These are phyloP conservation scores for Poteriospumella lacustris DNA, from an alignment of 108 stramenopile genomes.

Conservation along the genomic window DNA sequence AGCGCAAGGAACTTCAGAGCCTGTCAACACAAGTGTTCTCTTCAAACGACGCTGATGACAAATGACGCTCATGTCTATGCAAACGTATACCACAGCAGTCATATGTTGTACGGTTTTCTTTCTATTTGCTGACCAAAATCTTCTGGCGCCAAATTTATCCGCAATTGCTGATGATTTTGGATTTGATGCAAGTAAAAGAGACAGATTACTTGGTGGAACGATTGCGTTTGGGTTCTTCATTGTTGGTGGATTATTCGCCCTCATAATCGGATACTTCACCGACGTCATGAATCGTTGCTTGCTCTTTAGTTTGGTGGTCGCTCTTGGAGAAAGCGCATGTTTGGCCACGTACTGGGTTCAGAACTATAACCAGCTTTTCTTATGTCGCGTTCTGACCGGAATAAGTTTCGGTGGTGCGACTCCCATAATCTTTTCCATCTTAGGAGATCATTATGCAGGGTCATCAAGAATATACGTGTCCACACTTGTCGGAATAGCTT, in stretches of 20 bases:
- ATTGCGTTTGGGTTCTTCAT: slow-evolving; percentile 74
- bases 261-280: slow-evolving; percentile 53
- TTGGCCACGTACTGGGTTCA: slow-evolving; percentile 59
- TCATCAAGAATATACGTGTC: slow-evolving; percentile 61
- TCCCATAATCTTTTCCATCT: slow-evolving; percentile 72
- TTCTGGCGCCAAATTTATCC: slow-evolving; percentile 72
- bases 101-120: slow-evolving; percentile 46
- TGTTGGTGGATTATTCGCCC: slow-evolving; percentile 65
- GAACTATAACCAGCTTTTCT: slow-evolving; percentile 64
- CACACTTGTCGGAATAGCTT: slow-evolving; percentile 65
- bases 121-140: slow-evolving; percentile 75
- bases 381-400: slow-evolving; percentile 71
- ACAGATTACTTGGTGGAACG: slow-evolving; percentile 69
- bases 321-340: slow-evolving; percentile 73
- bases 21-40: no score
- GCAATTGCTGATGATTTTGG: slow-evolving; percentile 66
- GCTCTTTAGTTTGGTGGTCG: slow-evolving; percentile 64
- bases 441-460: slow-evolving; percentile 68
- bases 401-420: slow-evolving; percentile 69
- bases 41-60: no score
- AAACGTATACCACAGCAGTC: neutral
- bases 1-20: no score
- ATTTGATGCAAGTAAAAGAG: slow-evolving; percentile 64
- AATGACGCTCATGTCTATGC: no score
- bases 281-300: slow-evolving; percentile 38